Conservation (phyloP, 2,329 filamentous ascomycete species). For the Fonsecaea multimorphosa region DNA sequence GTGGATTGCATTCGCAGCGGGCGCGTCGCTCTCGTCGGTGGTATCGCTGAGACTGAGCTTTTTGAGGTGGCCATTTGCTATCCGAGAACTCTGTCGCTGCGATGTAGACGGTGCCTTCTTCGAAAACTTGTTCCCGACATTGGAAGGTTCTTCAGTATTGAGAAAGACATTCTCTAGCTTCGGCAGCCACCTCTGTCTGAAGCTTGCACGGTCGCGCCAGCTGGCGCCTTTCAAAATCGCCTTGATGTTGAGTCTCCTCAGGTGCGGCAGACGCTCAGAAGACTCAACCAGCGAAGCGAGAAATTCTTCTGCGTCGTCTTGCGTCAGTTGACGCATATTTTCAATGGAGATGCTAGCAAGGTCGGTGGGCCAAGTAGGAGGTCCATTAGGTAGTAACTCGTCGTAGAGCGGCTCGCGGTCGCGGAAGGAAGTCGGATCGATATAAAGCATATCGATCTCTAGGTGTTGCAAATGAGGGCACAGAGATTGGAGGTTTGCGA, state of each 20-base stretch:
- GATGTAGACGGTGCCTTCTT: conserved; percentile 35
- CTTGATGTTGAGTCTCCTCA: conserved; percentile 75
- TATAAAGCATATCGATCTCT: conserved; percentile 79
- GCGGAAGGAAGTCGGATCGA: conserved; percentile 70
- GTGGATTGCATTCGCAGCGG: conserved; percentile 45
- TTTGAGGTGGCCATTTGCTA: conserved; percentile 38
- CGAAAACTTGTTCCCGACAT: not conserved
- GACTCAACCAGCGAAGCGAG: conserved; percentile 78
- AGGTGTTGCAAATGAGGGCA: conserved; percentile 76
- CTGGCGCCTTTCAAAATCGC: conserved; percentile 76
- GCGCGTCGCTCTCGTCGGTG: conserved; percentile 27
- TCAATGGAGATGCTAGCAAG: conserved; percentile 75
- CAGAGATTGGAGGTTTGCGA: conserved; percentile 66
- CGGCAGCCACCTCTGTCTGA: conserved; percentile 78
- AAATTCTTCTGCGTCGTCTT: conserved; percentile 73
- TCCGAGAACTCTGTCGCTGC: conserved; percentile 50
- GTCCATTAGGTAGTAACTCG: conserved; percentile 50
- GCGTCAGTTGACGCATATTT: conserved; percentile 76
- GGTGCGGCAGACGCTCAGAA: conserved; percentile 67
- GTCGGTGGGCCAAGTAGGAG: conserved; percentile 76
- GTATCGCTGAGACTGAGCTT: conserved; percentile 18
- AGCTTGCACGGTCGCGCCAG: conserved; percentile 81
- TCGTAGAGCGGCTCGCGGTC: conserved; percentile 79
- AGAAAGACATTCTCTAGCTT: conserved; percentile 64
- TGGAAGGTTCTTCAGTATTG: conserved; percentile 21